Percentiles rank a stretch among this genome's conserved stretches.
These are phyloP conservation scores for Rhizopus microsporus DNA, from an alignment of 371 early-diverging fungal species.

Conservation along the genomic window DNA sequence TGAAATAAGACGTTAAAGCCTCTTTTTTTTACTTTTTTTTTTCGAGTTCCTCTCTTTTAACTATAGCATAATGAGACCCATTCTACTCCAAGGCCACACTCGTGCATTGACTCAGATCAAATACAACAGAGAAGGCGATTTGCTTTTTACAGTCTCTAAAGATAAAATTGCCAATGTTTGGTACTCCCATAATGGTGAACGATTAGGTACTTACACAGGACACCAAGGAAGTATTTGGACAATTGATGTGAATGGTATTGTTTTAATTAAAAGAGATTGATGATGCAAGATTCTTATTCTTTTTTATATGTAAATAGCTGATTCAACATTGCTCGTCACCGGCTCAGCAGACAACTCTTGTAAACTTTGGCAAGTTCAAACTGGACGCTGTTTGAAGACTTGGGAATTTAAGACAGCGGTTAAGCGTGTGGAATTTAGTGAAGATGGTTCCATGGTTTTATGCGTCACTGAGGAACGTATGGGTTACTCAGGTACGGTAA, in stretches of 20 bases:
- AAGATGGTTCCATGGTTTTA: slow-evolving; percentile 84
- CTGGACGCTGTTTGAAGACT: slow-evolving; percentile 87
- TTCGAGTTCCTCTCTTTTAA: slow-evolving; percentile 8
- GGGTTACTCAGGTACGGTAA: slow-evolving; percentile 86
- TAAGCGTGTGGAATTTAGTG: slow-evolving; percentile 89
- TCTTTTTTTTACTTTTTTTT: slow-evolving; percentile 18
- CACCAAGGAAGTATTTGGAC: slow-evolving; percentile 97
- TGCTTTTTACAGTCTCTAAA: slow-evolving; percentile 96
- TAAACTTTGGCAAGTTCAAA: slow-evolving; percentile 94
- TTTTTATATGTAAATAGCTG: slow-evolving; percentile 31
- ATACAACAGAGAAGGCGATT: slow-evolving; percentile 99
- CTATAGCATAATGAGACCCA: slow-evolving; percentile 72
- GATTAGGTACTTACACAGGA: slow-evolving; percentile 94
- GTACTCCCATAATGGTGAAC: slow-evolving; percentile 97
- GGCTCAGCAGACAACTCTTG: slow-evolving; percentile 96
- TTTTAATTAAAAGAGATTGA: not conserved
- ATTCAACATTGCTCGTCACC: slow-evolving; percentile 80
- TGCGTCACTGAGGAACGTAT: slow-evolving; percentile 96
- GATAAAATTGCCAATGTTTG: slow-evolving; percentile 94
- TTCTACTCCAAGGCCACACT: slow-evolving; percentile 95
- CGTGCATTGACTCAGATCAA: slow-evolving; percentile 98
- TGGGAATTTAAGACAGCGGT: slow-evolving; percentile 93
- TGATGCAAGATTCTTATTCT: not conserved
- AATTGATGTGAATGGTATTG: slow-evolving; percentile 85
- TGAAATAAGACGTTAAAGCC: not conserved